phyloP scores from a whole-genome alignment of 306 rosid genomes.

The Quercus suber region DNA sequence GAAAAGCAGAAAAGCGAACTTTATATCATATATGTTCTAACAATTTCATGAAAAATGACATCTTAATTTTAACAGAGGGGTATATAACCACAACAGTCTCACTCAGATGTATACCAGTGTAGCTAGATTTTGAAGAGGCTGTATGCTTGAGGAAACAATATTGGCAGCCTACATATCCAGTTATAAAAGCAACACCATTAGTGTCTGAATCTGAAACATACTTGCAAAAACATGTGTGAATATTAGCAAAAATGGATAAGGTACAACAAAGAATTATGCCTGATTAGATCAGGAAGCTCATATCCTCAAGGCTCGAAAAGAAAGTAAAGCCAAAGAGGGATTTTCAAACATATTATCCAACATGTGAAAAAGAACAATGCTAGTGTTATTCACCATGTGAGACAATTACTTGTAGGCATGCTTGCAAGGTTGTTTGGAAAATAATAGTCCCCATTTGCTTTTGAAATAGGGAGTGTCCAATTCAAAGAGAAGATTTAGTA shows the following conservation, averaged over 20 bases:
- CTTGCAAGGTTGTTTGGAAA: too few species aligned
- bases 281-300: neutral
- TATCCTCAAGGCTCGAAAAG: neutral
- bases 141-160: slow-evolving; percentile 72
- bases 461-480: too few species aligned
- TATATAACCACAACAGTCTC: neutral
- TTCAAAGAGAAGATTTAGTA: too few species aligned
- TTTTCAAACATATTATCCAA: neutral
- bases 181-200: slow-evolving; percentile 11
- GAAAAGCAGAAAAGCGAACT: slow-evolving; percentile 7
- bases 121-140: slow-evolving; percentile 63
- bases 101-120: slow-evolving; percentile 43
- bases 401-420: neutral
- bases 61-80: neutral
- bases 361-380: neutral
- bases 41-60: neutral
- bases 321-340: neutral
- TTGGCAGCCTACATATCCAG: slow-evolving; percentile 46
- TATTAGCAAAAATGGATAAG: neutral
- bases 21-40: neutral
- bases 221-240: neutral
- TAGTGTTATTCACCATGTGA: neutral
- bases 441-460: too few species aligned
- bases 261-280: neutral
- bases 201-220: neutral